Percentiles rank a stretch among this genome's conserved stretches.
Evolutionary conservation across 2,329 filamentous ascomycete species (phyloP).

Genomic region (Fusarium agapanthi): DNA sequence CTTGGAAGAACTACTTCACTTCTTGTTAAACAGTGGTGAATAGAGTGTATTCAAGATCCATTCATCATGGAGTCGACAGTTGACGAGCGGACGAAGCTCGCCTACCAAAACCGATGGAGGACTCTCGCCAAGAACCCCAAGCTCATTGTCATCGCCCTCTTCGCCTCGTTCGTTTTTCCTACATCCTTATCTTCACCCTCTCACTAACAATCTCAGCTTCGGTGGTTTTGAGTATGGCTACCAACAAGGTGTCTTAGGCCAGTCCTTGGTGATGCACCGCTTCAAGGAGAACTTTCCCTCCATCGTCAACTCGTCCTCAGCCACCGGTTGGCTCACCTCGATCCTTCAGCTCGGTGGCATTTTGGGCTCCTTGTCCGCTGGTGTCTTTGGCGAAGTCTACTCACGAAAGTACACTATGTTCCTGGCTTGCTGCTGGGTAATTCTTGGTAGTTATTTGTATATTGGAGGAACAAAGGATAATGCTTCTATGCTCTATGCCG

Average conservation of each 20-base stretch:
- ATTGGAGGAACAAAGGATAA: constrained; percentile 51
- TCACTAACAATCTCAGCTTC: constrained; percentile 9
- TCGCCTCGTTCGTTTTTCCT: constrained; percentile 34
- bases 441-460: constrained; percentile 56
- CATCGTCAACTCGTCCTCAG: constrained; percentile 55
- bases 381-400: constrained; percentile 59
- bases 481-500: constrained; percentile 55
- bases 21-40: not conserved
- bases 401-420: constrained; percentile 63
- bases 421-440: constrained; percentile 56
- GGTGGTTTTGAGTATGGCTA: constrained; percentile 37
- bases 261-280: constrained; percentile 61
- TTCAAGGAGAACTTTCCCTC: constrained; percentile 59
- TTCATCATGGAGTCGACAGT: constrained; percentile 26
- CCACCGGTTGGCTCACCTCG: constrained; percentile 60
- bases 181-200: rapidly evolving
- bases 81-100: constrained; percentile 30
- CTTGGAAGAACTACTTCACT: not conserved
- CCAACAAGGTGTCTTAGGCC: constrained; percentile 63
- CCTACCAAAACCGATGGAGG: constrained; percentile 37
- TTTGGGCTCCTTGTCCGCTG: constrained; percentile 56
- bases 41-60: not conserved
- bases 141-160: constrained; percentile 33
- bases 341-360: constrained; percentile 60
- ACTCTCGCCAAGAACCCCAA: constrained; percentile 37